Evolutionary conservation across 441 rosid genomes (phyloP).

Genomic region (Pelargonium fulgidum): DNA sequence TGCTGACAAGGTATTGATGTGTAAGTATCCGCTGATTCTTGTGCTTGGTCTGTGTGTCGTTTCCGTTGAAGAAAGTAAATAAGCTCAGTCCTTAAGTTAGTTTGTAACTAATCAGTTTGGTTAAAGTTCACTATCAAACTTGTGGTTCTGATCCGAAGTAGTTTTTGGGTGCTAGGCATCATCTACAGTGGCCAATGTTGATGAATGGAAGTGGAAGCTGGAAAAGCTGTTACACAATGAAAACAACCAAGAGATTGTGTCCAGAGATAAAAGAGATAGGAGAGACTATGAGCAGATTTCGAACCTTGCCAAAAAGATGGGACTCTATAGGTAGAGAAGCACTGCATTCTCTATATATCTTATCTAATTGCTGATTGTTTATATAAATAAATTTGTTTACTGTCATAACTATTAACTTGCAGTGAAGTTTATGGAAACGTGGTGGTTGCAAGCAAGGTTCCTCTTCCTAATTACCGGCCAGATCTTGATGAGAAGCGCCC

Average conservation of each 20-base stretch:
- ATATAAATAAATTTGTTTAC: background rate
- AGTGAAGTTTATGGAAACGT: slow-evolving; percentile 92
- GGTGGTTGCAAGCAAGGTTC: slow-evolving; percentile 95
- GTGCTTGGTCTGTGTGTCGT: background rate
- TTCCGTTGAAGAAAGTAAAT: background rate
- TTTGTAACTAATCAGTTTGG: background rate
- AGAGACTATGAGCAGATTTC: slow-evolving; percentile 92
- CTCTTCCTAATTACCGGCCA: slow-evolving; percentile 92
- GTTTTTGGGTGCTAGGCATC: slow-evolving; percentile 49
- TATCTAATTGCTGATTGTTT: background rate
- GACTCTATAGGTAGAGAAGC: slow-evolving; percentile 63
- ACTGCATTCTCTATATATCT: background rate
- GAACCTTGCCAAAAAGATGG: slow-evolving; percentile 81
- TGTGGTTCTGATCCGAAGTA: background rate
- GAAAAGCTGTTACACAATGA: slow-evolving; percentile 59
- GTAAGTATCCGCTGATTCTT: background rate
- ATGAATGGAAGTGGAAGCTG: slow-evolving; percentile 98
- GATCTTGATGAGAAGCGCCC: slow-evolving; percentile 99
- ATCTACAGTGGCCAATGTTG: slow-evolving; percentile 82
- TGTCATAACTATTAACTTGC: background rate
- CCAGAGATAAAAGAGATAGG: slow-evolving; percentile 86
- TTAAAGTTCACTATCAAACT: background rate
- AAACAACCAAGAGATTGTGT: slow-evolving; percentile 73
- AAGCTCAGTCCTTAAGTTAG: background rate
- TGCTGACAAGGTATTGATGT: background rate